phyloP scores from a whole-genome alignment of 2,329 filamentous ascomycete genomes.

The Arthrocladium fulminans region DNA sequence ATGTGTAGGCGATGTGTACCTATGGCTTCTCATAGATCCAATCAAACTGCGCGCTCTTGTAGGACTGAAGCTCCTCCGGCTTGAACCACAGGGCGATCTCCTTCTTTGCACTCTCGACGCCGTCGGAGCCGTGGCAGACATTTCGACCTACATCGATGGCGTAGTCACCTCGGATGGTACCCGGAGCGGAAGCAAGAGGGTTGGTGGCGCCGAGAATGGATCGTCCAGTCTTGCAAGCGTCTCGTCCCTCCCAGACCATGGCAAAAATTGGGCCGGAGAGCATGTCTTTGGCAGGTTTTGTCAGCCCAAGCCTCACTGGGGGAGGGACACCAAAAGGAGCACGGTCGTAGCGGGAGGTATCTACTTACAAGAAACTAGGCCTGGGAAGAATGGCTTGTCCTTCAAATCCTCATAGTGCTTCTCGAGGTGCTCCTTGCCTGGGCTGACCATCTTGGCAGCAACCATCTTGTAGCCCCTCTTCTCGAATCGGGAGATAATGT shows the following conservation, averaged over 20 bases:
- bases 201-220: conserved; percentile 97
- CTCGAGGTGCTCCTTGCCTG: conserved; percentile 92
- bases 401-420: conserved; percentile 91
- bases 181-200: conserved; percentile 85
- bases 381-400: conserved; percentile 93
- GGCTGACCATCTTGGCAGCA: conserved; percentile 89
- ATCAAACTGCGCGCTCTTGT: conserved; percentile 74
- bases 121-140: conserved; percentile 99
- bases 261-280: conserved; percentile 90
- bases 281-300: conserved; percentile 61
- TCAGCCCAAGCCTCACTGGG: too few species aligned
- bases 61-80: conserved; percentile 72
- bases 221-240: conserved; percentile 98
- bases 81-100: conserved; percentile 99
- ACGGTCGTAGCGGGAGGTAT: not conserved
- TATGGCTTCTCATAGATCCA: conserved; percentile 94
- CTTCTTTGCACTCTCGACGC: conserved; percentile 98
- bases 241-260: conserved; percentile 99
- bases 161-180: conserved; percentile 95
- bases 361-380: conserved; percentile 76
- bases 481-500: conserved; percentile 98
- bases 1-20: conserved; percentile 22
- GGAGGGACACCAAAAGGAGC: conserved; percentile 9
- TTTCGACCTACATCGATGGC: conserved; percentile 90
- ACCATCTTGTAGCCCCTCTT: conserved; percentile 96